Conservation (phyloP, 1,139 yeast species). For the Yamadazyma sp. region DNA sequence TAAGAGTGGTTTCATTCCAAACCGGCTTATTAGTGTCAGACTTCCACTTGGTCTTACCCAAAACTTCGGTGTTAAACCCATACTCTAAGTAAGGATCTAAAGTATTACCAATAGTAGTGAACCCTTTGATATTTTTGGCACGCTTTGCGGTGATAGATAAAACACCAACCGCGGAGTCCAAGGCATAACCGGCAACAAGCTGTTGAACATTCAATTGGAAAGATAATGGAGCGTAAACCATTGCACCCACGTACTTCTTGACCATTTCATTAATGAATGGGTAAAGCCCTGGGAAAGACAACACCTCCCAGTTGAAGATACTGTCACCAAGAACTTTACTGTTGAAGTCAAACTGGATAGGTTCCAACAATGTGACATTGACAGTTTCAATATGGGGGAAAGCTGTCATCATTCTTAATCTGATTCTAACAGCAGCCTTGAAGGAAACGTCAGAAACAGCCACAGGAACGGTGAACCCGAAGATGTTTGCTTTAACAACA, state of each 20-base stretch:
- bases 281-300: conserved; percentile 81
- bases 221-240: conserved; percentile 84
- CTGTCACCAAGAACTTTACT: conserved; percentile 73
- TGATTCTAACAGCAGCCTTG: conserved; percentile 68
- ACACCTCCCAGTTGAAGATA: conserved; percentile 81
- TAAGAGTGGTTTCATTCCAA: conserved; percentile 78
- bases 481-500: conserved; percentile 64
- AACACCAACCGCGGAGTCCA: conserved; percentile 84
- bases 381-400: conserved; percentile 94
- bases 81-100: conserved; percentile 87
- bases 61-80: conserved; percentile 56
- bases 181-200: conserved; percentile 78
- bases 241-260: conserved; percentile 81
- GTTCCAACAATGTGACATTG: conserved; percentile 77
- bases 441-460: conserved; percentile 63
- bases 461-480: conserved; percentile 67
- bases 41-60: conserved; percentile 68
- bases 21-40: conserved; percentile 67
- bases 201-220: conserved; percentile 92
- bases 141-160: conserved; percentile 65
- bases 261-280: conserved; percentile 83
- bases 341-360: conserved; percentile 84
- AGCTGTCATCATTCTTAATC: conserved; percentile 84
- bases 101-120: conserved; percentile 70
- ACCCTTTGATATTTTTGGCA: conserved; percentile 69